phyloP scores from a whole-genome alignment of 169 alveolate species.

The Plasmodium ovale region DNA sequence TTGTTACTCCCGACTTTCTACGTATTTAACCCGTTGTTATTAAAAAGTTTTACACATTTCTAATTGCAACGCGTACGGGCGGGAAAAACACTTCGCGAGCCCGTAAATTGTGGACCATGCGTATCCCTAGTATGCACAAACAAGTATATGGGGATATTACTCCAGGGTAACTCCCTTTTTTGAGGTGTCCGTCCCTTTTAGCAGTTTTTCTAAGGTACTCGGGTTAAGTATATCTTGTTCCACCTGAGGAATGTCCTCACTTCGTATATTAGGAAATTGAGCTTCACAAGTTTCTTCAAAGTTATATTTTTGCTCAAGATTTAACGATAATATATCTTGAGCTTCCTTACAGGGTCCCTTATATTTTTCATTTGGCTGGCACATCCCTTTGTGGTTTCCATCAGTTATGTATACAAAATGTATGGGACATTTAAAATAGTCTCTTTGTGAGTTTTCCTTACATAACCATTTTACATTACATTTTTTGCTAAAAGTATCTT shows the following conservation, averaged over 20 bases:
- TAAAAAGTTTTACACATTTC: too few relatives aligned
- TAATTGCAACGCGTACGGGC: too few relatives aligned
- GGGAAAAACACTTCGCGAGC: too few relatives aligned
- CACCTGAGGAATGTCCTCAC: slow-evolving; percentile 41
- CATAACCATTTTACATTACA: slow-evolving; percentile 75
- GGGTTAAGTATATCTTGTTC: slow-evolving; percentile 18
- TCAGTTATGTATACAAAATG: slow-evolving; percentile 40
- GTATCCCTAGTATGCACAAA: too few relatives aligned
- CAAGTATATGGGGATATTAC: too few relatives aligned
- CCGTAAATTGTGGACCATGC: too few relatives aligned
- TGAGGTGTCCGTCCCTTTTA: slow-evolving; percentile 51
- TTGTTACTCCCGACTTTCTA: neutral
- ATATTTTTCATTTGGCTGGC: slow-evolving; percentile 63
- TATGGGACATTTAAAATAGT: slow-evolving; percentile 64
- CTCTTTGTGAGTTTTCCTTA: slow-evolving; percentile 55
- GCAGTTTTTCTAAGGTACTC: slow-evolving; percentile 58
- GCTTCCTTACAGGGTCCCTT: slow-evolving; percentile 65
- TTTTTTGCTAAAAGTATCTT: slow-evolving; percentile 56
- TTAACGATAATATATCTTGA: slow-evolving; percentile 48
- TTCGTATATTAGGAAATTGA: slow-evolving; percentile 53
- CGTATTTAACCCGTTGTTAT: too few relatives aligned
- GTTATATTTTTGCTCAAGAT: slow-evolving; percentile 65
- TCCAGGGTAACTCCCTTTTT: slow-evolving; percentile 53
- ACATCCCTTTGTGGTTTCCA: slow-evolving; percentile 61
- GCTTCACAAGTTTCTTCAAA: slow-evolving; percentile 73